Evolutionary conservation across 2,329 filamentous ascomycete species (phyloP).

Genomic region (Coniochaeta sp.): DNA sequence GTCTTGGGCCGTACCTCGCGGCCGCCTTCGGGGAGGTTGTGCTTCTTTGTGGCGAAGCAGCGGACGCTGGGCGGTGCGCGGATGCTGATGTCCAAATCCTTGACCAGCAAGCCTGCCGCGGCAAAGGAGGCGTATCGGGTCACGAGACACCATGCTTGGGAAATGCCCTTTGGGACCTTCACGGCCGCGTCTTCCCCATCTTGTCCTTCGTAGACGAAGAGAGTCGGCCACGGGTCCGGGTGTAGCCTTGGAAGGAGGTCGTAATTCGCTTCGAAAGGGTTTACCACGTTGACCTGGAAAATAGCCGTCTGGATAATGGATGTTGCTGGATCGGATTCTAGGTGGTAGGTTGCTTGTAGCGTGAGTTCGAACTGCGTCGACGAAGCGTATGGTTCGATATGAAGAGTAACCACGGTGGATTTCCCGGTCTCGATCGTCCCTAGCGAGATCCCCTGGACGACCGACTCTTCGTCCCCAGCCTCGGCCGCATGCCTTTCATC

Average conservation of each 20-base stretch:
- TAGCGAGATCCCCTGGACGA: conserved; percentile 32
- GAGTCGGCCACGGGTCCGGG: conserved; percentile 73
- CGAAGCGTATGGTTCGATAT: conserved; percentile 40
- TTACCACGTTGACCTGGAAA: conserved; percentile 65
- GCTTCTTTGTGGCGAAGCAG: conserved; percentile 40
- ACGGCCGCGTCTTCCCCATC: conserved; percentile 22
- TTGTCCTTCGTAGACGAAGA: conserved; percentile 58
- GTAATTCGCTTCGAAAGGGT: conserved; percentile 88
- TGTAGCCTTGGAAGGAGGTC: conserved; percentile 77
- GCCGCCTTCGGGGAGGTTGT: conserved; percentile 31
- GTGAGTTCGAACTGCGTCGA: conserved; percentile 59
- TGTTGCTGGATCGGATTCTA: conserved; percentile 73
- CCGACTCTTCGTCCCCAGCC: conserved; percentile 31
- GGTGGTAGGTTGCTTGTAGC: conserved; percentile 68
- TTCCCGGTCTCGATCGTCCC: conserved; percentile 40
- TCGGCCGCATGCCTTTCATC: conserved; percentile 12
- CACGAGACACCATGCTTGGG: conserved; percentile 74
- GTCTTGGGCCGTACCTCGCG: conserved; percentile 55
- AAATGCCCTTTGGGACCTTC: conserved; percentile 48
- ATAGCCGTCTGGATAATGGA: conserved; percentile 68
- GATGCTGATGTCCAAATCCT: conserved; percentile 42
- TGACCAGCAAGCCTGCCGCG: conserved; percentile 57
- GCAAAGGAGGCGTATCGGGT: conserved; percentile 74
- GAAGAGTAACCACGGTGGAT: conserved; percentile 35
- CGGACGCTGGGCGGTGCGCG: conserved; percentile 30